These are phyloP conservation scores for Medicago arabica DNA, from an alignment of 306 rosid species.

Conservation along the genomic window DNA sequence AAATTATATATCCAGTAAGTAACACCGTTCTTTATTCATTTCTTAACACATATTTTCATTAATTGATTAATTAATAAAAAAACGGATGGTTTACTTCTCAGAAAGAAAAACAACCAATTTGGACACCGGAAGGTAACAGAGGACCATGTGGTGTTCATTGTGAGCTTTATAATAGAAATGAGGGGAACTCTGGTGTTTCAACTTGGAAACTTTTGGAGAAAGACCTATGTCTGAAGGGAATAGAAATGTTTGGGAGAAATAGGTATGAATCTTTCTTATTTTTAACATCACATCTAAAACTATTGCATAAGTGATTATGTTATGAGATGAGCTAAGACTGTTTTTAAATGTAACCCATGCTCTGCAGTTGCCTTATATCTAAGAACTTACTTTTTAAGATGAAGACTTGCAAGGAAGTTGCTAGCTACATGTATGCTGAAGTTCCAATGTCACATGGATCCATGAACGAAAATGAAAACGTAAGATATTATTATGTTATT, in stretches of 20 bases:
- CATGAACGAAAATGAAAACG: conserved; percentile 49
- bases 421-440: conserved; percentile 67
- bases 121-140: conserved; percentile 64
- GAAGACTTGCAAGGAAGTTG: conserved; percentile 85
- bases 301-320: no score
- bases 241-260: conserved; percentile 88
- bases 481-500: no score
- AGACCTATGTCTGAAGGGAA: conserved; percentile 75
- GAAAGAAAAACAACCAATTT: conserved; percentile 67
- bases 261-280: conserved; percentile 52
- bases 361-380: conserved; percentile 85
- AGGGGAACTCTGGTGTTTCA: conserved; percentile 40
- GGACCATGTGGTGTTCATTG: conserved; percentile 84
- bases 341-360: conserved; percentile 10
- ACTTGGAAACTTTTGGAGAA: conserved; percentile 79
- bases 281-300: conserved; percentile 1
- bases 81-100: conserved; percentile 53
- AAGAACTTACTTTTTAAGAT: conserved; percentile 78
- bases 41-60: conserved; percentile 6
- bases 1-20: conserved; percentile 67
- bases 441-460: conserved; percentile 52
- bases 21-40: conserved; percentile 17
- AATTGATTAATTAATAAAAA: conserved; percentile 36
- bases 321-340: not conserved
- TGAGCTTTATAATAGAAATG: conserved; percentile 54